Percentiles rank a stretch among this genome's conserved stretches.
Conservation (phyloP, 23 red algal species). For the Gracilaria domingensis region DNA sequence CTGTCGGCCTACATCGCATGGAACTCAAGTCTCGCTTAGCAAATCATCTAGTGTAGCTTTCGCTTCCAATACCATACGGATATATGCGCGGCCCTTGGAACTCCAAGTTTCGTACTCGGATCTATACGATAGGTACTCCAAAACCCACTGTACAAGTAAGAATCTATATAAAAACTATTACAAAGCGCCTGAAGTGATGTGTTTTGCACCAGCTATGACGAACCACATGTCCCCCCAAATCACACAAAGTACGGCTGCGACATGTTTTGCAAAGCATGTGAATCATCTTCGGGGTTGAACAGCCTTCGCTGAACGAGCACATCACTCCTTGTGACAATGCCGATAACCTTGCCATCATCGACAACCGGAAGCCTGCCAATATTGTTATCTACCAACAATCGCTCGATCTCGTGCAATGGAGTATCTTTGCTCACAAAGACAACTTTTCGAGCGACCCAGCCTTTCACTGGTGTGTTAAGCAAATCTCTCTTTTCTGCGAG, state of each 20-base stretch:
- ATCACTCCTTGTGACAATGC: constrained; percentile 74
- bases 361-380: constrained; percentile 71
- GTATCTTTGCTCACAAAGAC: constrained; percentile 44
- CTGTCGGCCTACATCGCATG: no score
- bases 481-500: constrained; percentile 47
- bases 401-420: constrained; percentile 54
- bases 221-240: neutral
- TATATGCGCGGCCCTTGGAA: neutral
- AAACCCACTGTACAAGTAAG: neutral
- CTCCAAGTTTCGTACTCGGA: neutral
- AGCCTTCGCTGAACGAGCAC: constrained; percentile 54
- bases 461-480: constrained; percentile 33
- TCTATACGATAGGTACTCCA: neutral
- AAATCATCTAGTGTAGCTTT: neutral
- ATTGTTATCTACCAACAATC: constrained; percentile 53
- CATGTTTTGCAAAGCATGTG: neutral
- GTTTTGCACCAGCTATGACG: no score
- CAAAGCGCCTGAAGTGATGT: no score
- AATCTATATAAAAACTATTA: neutral
- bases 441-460: constrained; percentile 57
- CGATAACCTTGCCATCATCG: constrained; percentile 61
- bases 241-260: constrained; percentile 25
- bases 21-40: no score
- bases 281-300: constrained; percentile 22
- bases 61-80: neutral